Base-by-base conservation (phyloP, 1,139 yeast genomes). In the Sugiyamaella sp. region DNA sequence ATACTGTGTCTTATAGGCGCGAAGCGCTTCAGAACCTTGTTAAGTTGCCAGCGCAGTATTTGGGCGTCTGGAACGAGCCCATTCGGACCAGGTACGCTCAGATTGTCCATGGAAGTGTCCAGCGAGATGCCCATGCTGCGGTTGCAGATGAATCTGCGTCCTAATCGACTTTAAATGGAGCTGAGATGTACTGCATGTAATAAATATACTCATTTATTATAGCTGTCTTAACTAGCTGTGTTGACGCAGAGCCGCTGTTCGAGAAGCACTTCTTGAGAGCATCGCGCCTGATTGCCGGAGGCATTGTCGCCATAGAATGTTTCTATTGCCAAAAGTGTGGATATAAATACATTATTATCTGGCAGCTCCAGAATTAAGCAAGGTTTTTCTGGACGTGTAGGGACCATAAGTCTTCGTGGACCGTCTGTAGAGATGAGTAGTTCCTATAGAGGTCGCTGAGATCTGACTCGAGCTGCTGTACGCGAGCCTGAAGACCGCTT, bases 381-480 rank as follows among this genome's bases (percentile, higher is more conserved):
- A 49, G 38, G 39, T 39, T 29, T 27, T 55, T 52, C 49, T 55
- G 48, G 43, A 48, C 56, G 46, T 65, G 65, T 14, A 60, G 44
- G 22, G 58, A 53, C 69, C 69, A 66, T 25, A 66, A 57, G 6
- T 65, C 64, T 33, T 64, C 63, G 48, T 66, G 69, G 29, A 58
- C 59, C 9, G 49, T 49, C 43, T 62, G 56, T 6, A 66, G 58
- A 24, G 59, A 51, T 12, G 52, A 51, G 48, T 64, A 66, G 50
- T 59, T 57, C 24, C 42, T 38, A 46, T 62, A 53, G 27, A 66
- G 50, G 41, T 52, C 49, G n/a, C 51, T 50, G 39, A 66, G 57
- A 22, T 66, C 69, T n/a, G 53, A 49, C 25, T 64, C 65, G 12
- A 66, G 57, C 46, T 60, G 53, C 29, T 60, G 57, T 8, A 64